Conservation (phyloP, 163 green algal species). For the Chlamydomonas reinhardtii region DNA sequence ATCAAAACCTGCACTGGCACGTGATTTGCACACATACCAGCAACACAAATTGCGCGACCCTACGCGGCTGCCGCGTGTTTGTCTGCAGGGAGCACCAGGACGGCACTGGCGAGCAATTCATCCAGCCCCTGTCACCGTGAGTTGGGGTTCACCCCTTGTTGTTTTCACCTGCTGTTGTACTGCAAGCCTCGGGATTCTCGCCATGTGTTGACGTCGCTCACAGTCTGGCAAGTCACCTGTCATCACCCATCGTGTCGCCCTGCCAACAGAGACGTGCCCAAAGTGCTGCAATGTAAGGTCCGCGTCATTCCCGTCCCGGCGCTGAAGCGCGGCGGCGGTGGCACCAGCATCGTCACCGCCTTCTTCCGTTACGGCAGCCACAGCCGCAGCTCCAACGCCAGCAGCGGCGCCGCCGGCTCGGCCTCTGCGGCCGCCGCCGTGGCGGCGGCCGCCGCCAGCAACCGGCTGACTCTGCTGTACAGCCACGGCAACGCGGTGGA, state of each 20-base stretch:
- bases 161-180: too few relatives aligned
- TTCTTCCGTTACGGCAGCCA: conserved; percentile 63
- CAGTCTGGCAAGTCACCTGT: too few relatives aligned
- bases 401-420: neutral
- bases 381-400: neutral
- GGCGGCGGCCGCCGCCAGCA: neutral
- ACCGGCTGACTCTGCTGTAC: conserved; percentile 79
- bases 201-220: too few relatives aligned
- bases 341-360: conserved; percentile 62
- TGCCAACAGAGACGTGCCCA: conserved; percentile 54
- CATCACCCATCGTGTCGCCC: neutral
- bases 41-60: too few relatives aligned
- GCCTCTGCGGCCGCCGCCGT: neutral
- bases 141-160: conserved; percentile 2
- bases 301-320: conserved; percentile 50
- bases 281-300: conserved; percentile 67
- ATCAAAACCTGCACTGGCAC: too few relatives aligned
- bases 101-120: conserved; percentile 71
- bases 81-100: conserved; percentile 42
- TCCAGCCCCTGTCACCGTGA: conserved; percentile 62
- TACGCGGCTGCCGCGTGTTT: too few relatives aligned
- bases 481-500: conserved; percentile 92
- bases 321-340: conserved; percentile 18
- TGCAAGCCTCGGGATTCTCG: too few relatives aligned
- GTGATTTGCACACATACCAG: too few relatives aligned